Percentiles rank a stretch among this genome's conserved stretches.
Conservation (phyloP, 139 green algal species). For the Dunaliella primolecta region DNA sequence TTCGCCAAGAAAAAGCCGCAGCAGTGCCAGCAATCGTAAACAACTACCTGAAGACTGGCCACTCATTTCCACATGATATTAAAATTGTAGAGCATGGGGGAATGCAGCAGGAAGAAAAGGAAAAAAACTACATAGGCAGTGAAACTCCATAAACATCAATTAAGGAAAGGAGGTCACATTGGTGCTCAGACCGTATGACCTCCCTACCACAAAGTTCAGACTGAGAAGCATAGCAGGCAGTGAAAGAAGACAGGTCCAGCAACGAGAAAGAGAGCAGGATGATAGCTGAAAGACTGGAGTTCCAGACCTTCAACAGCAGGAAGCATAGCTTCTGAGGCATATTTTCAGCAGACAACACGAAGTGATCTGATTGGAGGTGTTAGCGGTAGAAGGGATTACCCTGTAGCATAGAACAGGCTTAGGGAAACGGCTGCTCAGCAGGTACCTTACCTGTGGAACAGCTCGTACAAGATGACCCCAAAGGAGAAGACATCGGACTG, state of each 20-base stretch:
- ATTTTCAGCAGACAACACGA: no score
- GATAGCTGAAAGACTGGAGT: neutral
- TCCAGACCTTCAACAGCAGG: neutral
- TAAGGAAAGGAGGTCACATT: no score
- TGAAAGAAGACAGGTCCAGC: neutral
- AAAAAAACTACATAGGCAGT: no score
- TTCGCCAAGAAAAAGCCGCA: neutral
- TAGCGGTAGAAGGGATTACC: neutral
- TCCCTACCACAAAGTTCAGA: neutral
- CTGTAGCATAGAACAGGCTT: neutral
- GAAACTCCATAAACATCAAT: no score
- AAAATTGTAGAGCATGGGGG: no score
- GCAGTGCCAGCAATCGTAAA: neutral
- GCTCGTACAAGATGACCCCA: neutral
- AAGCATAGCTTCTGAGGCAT: neutral
- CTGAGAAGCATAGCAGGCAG: neutral
- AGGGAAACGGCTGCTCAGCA: neutral
- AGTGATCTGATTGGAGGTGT: neutral
- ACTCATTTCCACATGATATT: no score
- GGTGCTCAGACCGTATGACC: no score
- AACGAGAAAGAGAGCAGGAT: neutral
- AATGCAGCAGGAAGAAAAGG: no score
- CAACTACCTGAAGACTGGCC: no score
- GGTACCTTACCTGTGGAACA: neutral
- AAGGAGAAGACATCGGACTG: neutral